Evolutionary conservation across 768 basidiomycete species (phyloP).

Genomic region (Fistulinella prunicolor): DNA sequence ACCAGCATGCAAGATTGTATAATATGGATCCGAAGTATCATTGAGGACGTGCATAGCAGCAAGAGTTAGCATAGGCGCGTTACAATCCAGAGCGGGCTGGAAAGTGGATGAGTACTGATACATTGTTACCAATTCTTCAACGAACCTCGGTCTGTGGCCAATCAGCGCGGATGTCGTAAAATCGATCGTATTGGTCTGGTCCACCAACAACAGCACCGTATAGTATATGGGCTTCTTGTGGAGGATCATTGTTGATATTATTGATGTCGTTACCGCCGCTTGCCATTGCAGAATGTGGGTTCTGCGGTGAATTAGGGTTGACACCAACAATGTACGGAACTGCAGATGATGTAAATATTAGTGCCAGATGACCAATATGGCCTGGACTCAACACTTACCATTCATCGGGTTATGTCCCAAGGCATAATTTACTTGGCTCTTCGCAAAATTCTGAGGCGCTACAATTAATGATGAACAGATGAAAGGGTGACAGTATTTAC

Average conservation of each 20-base stretch:
- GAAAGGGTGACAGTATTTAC: constrained; percentile 36
- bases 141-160: constrained; percentile 85
- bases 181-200: constrained; percentile 71
- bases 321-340: constrained; percentile 73
- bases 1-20: constrained; percentile 65
- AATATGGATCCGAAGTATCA: constrained; percentile 72
- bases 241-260: constrained; percentile 69
- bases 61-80: constrained; percentile 85
- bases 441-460: constrained; percentile 58
- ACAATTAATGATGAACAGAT: constrained; percentile 5
- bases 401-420: constrained; percentile 91
- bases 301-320: constrained; percentile 87
- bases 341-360: neutral
- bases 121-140: neutral
- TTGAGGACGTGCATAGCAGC: constrained; percentile 75
- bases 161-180: constrained; percentile 82
- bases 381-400: constrained; percentile 39
- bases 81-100: constrained; percentile 83
- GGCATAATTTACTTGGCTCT: constrained; percentile 74
- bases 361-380: neutral
- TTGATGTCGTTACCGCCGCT: constrained; percentile 74
- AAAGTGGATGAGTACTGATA: constrained; percentile 12
- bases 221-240: constrained; percentile 68
- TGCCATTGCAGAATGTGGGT: constrained; percentile 89
- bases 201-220: constrained; percentile 92